A percentile compares a stretch with the other conserved stretches of the same genome.
Conservation (phyloP, 345 rosid genomes). For the Ailanthus altissimus region DNA sequence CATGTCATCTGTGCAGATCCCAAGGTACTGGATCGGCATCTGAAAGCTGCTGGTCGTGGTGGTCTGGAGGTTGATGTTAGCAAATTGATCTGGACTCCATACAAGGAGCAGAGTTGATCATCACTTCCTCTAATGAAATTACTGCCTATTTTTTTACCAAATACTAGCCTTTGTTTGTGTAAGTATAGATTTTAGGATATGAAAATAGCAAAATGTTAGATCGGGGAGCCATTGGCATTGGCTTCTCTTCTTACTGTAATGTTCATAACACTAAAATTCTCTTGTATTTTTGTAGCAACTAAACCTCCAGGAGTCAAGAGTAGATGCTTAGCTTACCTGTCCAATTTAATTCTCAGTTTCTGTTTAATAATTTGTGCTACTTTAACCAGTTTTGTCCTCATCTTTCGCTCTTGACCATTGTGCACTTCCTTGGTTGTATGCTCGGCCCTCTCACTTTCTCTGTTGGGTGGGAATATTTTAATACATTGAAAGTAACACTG, state of each 20-base stretch:
- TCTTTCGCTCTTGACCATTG: neutral
- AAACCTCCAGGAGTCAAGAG: neutral
- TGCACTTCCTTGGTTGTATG: neutral
- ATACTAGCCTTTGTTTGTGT: conserved; percentile 15
- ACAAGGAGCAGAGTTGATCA: conserved; percentile 79
- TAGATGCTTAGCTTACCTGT: neutral
- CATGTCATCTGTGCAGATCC: conserved; percentile 99
- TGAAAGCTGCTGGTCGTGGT: conserved; percentile 97
- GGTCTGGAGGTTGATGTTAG: conserved; percentile 96
- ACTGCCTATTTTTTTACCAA: neutral
- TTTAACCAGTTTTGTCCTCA: no score
- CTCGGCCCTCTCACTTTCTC: neutral
- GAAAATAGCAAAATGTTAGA: neutral
- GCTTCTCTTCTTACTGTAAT: neutral
- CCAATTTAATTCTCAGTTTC: neutral
- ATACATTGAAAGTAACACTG: no score
- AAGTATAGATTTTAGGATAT: conserved; percentile 25
- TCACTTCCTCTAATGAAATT: neutral
- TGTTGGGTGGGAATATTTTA: neutral
- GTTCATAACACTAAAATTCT: neutral
- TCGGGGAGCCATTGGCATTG: neutral
- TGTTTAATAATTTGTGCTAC: neutral
- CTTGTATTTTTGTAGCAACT: neutral
- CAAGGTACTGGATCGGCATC: conserved; percentile 92
- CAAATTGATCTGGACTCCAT: conserved; percentile 98